phyloP scores from a whole-genome alignment of 192 early-diverging fungal genomes.

The Linderina pennispora region DNA sequence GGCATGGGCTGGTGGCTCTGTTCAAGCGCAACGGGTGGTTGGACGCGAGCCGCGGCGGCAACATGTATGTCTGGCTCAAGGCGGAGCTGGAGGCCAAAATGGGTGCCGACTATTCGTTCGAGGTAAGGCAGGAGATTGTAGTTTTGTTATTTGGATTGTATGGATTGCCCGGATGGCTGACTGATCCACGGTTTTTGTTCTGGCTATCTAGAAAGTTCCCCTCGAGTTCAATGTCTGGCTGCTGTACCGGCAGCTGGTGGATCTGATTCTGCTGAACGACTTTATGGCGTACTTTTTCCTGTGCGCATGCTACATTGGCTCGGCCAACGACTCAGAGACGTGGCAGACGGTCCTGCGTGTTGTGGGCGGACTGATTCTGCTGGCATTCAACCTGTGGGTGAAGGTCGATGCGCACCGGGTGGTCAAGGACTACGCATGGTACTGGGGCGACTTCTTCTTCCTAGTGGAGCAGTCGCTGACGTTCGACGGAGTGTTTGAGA shows the following conservation, averaged over 20 bases:
- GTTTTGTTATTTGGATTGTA: too few species aligned
- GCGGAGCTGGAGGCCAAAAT: constrained; percentile 69
- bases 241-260: constrained; percentile 88
- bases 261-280: constrained; percentile 91
- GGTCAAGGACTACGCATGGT: constrained; percentile 97
- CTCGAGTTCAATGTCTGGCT: constrained; percentile 97
- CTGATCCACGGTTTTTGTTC: background rate
- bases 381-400: constrained; percentile 94
- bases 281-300: constrained; percentile 84
- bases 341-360: constrained; percentile 68
- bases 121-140: constrained; percentile 40
- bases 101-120: constrained; percentile 74
- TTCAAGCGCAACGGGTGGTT: constrained; percentile 66
- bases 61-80: constrained; percentile 55
- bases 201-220: constrained; percentile 52
- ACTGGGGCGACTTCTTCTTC: constrained; percentile 99
- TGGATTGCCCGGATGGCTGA: too few species aligned
- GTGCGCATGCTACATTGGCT: constrained; percentile 71
- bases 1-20: constrained; percentile 61
- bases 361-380: constrained; percentile 68
- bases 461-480: constrained; percentile 83
- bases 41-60: constrained; percentile 50
- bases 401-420: constrained; percentile 92
- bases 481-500: constrained; percentile 92
- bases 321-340: constrained; percentile 48